Conservation (phyloP, 2,329 filamentous ascomycete genomes). For the Trichoderma cornu-damae region DNA sequence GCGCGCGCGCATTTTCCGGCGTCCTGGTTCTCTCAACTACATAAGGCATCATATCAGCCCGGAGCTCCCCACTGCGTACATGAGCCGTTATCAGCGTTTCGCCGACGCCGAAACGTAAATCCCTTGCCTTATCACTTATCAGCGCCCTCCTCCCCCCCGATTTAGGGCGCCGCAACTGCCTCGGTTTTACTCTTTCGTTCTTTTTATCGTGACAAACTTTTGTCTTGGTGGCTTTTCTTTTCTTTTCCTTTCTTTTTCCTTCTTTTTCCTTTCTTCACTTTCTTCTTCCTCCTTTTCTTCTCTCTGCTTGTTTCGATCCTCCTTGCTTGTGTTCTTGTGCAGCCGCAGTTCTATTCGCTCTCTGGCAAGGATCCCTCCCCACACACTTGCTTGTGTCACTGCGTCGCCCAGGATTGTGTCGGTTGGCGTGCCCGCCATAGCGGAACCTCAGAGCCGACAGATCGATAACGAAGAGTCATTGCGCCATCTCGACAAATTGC, state of each 20-base stretch:
- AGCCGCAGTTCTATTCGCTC: background rate
- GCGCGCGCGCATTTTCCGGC: no score
- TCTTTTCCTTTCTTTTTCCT: background rate
- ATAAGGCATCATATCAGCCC: no score
- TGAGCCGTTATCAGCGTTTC: constrained; percentile 7
- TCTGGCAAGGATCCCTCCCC: constrained; percentile 1
- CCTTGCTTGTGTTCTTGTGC: background rate
- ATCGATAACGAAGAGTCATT: constrained; percentile 18
- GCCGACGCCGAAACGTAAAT: background rate
- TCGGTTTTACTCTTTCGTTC: background rate
- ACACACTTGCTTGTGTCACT: background rate
- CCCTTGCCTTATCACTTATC: constrained; percentile 18
- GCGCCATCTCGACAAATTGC: constrained; percentile 17
- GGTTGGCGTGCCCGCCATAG: constrained; percentile 2
- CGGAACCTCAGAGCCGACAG: background rate
- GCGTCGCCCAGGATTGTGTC: background rate
- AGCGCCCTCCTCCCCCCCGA: constrained; percentile 12
- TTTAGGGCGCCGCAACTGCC: constrained; percentile 16
- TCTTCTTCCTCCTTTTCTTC: background rate
- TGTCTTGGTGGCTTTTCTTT: background rate
- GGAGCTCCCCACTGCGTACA: background rate
- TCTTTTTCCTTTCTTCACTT: background rate
- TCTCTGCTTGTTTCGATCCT: background rate
- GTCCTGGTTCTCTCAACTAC: background rate
- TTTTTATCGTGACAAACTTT: constrained; percentile 1